phyloP scores from a whole-genome alignment of 176 grass and related monocot species.

The Dendrocalamus sinicus region DNA sequence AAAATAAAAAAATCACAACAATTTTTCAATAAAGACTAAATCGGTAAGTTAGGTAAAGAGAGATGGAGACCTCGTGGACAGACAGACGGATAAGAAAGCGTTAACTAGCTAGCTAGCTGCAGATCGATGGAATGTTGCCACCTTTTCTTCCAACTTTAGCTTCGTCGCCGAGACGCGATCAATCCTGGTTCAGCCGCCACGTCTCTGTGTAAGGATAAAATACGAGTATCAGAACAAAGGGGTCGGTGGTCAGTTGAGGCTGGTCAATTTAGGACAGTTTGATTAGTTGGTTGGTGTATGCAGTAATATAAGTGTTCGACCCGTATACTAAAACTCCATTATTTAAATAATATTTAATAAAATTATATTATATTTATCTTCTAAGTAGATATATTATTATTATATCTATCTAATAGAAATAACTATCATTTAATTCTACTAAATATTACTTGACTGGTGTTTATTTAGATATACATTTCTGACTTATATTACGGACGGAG shows the following conservation, averaged over 20 bases:
- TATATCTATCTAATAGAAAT: too few relatives aligned
- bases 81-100: not conserved
- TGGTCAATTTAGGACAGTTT: not conserved
- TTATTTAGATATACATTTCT: too few relatives aligned
- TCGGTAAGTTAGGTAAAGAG: not conserved
- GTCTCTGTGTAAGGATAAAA: not conserved
- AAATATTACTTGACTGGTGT: too few relatives aligned
- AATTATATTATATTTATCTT: too few relatives aligned
- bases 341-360: too few relatives aligned
- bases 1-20: too few relatives aligned
- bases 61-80: not conserved
- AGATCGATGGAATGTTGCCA: conserved; percentile 24
- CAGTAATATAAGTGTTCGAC: not conserved
- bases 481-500: too few relatives aligned
- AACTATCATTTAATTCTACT: too few relatives aligned
- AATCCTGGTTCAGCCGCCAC: conserved; percentile 1
- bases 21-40: not conserved
- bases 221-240: not conserved
- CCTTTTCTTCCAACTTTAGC: not conserved
- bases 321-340: too few relatives aligned
- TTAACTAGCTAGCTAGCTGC: not conserved
- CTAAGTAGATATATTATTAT: too few relatives aligned
- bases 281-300: not conserved
- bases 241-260: not conserved
- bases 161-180: not conserved